phyloP scores from a whole-genome alignment of 345 rosid species.

The Camelina sativa region DNA sequence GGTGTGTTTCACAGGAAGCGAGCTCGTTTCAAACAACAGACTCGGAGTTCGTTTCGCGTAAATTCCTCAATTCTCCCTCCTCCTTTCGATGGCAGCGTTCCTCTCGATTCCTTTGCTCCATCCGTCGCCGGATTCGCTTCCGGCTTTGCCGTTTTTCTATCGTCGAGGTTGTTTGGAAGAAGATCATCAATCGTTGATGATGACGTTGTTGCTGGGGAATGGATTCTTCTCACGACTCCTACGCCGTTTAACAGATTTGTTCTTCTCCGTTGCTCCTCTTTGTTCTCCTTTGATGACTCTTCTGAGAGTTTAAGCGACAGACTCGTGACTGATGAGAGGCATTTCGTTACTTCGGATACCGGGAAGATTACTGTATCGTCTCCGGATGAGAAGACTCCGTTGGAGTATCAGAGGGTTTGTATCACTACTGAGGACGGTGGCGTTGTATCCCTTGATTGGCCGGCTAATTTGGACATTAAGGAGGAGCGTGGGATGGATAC shows the following conservation, averaged over 20 bases:
- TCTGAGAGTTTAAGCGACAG: conserved; percentile 65
- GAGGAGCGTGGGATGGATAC: conserved; percentile 88
- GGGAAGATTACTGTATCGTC: conserved; percentile 63
- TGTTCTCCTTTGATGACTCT: conserved; percentile 54
- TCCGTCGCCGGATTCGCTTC: conserved; percentile 62
- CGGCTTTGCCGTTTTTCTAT: conserved; percentile 56
- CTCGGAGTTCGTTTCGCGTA: conserved; percentile 34
- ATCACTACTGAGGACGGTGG: conserved; percentile 76
- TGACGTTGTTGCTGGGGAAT: conserved; percentile 63
- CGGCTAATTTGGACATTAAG: conserved; percentile 68
- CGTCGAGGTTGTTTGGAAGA: conserved; percentile 43
- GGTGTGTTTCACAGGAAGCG: conserved; percentile 53
- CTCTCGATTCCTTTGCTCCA: conserved; percentile 55
- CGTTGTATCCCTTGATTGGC: conserved; percentile 88
- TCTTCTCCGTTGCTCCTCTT: conserved; percentile 84
- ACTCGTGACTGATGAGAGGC: conserved; percentile 77
- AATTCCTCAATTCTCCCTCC: conserved; percentile 47
- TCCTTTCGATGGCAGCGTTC: conserved; percentile 49
- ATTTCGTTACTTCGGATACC: conserved; percentile 68
- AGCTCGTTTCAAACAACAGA: conserved; percentile 51
- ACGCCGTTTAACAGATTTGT: conserved; percentile 94
- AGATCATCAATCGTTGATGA: conserved; percentile 36
- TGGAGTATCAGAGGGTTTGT: conserved; percentile 82
- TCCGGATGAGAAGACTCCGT: conserved; percentile 35
- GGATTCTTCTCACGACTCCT: conserved; percentile 81